phyloP scores from a whole-genome alignment of 2,329 filamentous ascomycete genomes.

The Chaetomium olivaceum region DNA sequence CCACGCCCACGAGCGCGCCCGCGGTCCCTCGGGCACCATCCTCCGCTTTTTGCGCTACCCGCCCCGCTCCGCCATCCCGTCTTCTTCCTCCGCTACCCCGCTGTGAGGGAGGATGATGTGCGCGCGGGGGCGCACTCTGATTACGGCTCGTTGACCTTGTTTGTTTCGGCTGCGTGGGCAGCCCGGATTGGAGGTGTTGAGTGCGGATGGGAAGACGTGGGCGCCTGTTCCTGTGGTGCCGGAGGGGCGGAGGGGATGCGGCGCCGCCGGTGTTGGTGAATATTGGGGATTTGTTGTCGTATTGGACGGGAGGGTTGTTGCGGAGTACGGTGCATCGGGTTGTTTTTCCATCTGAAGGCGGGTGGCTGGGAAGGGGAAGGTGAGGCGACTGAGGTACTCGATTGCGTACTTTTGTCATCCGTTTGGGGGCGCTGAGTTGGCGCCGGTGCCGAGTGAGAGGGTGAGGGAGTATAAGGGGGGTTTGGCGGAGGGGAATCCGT shows the following conservation, averaged over 20 bases:
- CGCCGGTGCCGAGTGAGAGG: slow-evolving; percentile 60
- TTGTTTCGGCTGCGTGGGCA: slow-evolving; percentile 86
- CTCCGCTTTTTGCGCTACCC: slow-evolving; percentile 76
- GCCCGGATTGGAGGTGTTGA: slow-evolving; percentile 81
- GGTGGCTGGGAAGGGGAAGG: slow-evolving; percentile 45
- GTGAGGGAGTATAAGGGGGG: slow-evolving; percentile 48
- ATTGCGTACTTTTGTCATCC: slow-evolving; percentile 72
- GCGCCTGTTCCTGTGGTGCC: slow-evolving; percentile 68
- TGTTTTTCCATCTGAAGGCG: slow-evolving; percentile 65
- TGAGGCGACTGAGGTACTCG: slow-evolving; percentile 58
- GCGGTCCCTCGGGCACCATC: slow-evolving; percentile 56
- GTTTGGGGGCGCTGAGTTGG: slow-evolving; percentile 52
- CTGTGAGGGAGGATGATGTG: slow-evolving; percentile 52
- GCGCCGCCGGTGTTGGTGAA: slow-evolving; percentile 79
- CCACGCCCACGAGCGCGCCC: slow-evolving; percentile 47
- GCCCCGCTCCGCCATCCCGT: slow-evolving; percentile 43
- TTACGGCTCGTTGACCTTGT: slow-evolving; percentile 70
- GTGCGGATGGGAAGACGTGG: slow-evolving; percentile 54
- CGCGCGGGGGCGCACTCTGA: slow-evolving; percentile 91
- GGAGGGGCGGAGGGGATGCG: slow-evolving; percentile 57
- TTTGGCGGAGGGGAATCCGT: slow-evolving; percentile 44
- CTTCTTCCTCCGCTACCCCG: slow-evolving; percentile 29
- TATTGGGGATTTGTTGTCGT: slow-evolving; percentile 68
- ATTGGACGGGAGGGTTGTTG: slow-evolving; percentile 88
- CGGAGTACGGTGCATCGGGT: slow-evolving; percentile 89